phyloP scores from a whole-genome alignment of 805 yeast species.

The Pichia eremophila region DNA sequence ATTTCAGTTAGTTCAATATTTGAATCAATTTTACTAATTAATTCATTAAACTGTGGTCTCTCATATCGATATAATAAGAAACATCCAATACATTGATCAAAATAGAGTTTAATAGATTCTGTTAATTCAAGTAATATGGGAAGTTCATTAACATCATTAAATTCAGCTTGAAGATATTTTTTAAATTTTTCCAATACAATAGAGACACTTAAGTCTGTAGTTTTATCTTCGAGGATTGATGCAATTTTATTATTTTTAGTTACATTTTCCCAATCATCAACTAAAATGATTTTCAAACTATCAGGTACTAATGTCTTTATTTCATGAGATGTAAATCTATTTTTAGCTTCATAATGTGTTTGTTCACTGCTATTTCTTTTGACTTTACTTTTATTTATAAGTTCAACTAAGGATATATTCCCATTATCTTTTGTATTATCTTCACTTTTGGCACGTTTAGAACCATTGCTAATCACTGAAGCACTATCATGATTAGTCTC shows the following conservation, averaged over 20 bases:
- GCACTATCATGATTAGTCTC: not conserved
- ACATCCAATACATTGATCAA: slow-evolving; percentile 63
- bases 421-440: not conserved
- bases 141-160: slow-evolving; percentile 32
- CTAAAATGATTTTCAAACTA: slow-evolving; percentile 57
- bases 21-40: slow-evolving; percentile 25
- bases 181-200: slow-evolving; percentile 46
- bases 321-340: slow-evolving; percentile 25
- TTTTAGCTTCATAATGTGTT: slow-evolving; percentile 4
- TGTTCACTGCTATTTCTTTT: not conserved
- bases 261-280: slow-evolving; percentile 89
- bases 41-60: slow-evolving; percentile 57
- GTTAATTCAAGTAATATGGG: slow-evolving; percentile 54
- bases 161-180: slow-evolving; percentile 24
- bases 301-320: slow-evolving; percentile 54
- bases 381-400: not conserved
- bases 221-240: slow-evolving; percentile 47
- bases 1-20: slow-evolving; percentile 27
- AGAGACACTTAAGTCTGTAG: slow-evolving; percentile 29
- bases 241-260: slow-evolving; percentile 73
- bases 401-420: not conserved
- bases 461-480: not conserved
- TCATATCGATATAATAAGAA: slow-evolving; percentile 68
- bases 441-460: too few relatives aligned
- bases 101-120: slow-evolving; percentile 60